Evolutionary conservation across 1,139 yeast species (phyloP), one percentile per base, ranked within the genome.

Genomic region (Taphrina betulina): DNA sequence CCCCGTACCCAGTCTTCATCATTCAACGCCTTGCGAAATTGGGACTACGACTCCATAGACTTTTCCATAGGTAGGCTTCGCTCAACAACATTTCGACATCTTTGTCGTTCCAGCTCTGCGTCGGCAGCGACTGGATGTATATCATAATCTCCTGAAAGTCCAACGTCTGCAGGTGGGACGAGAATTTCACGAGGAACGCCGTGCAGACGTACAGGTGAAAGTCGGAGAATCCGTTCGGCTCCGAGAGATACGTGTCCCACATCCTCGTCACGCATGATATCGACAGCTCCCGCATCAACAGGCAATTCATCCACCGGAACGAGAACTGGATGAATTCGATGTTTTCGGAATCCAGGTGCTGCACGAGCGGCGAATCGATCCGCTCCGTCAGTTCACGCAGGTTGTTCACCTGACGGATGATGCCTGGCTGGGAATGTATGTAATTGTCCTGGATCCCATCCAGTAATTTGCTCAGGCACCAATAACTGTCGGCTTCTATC

Each of bases 291-390:
- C 99, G 78, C 99, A 92, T 92, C 56, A 92, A 74, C 64, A 92
- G 73, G 71, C 99, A 92, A 71, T 94, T 92, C 97, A 94, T 94
- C 99, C 99, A 92, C 63, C 99, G 77, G 72, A 92, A 94, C 26
- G 96, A 80, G 71, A 92, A 92, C 68, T 94, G 98, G 63, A 94
- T 81, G 67, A 92, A 92, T 68, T 92, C 96, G 17, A 92, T 81
- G 41, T 85, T 85, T 68, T 92, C 96, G 1, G 71, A 67, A 57
- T 83, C 83, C 62, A 92, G 78, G 71, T 92, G 98, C 42, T 75
- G 74, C 41, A 83, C 82, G 40, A 92, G 73, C 28, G 79, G 83
- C 2, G 77, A 70, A 66, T 94, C 97, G 56, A 92, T 90, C 60
- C 95, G 78, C 59, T 81, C 78, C 20, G 90, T 86, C 57, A 92